phyloP scores from a whole-genome alignment of 1,284 basidiomycete genomes.

The Leccinum fallax region DNA sequence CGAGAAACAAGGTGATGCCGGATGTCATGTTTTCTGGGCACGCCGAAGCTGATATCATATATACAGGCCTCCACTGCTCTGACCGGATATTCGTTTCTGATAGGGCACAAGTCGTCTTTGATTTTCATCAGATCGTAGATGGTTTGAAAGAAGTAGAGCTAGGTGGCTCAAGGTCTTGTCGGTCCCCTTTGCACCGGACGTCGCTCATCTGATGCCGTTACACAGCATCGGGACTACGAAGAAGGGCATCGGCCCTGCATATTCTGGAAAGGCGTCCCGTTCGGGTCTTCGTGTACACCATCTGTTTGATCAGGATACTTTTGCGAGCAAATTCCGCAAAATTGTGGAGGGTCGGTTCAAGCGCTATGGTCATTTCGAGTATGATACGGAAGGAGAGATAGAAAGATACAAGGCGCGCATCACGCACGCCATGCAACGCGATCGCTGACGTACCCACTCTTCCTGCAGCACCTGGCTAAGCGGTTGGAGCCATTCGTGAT shows the following conservation, averaged over 20 bases:
- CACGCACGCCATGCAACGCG: not conserved
- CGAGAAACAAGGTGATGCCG: constrained; percentile 74
- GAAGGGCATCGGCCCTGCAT: constrained; percentile 98
- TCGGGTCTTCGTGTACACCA: constrained; percentile 97
- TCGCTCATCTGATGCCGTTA: constrained; percentile 6
- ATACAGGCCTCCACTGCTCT: constrained; percentile 81
- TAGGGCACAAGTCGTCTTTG: constrained; percentile 95
- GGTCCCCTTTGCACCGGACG: constrained; percentile 1
- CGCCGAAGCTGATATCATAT: not conserved
- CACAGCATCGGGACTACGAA: constrained; percentile 94
- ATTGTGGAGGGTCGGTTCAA: constrained; percentile 98
- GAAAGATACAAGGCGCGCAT: constrained; percentile 78
- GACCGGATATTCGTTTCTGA: constrained; percentile 92
- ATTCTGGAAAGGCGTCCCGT: constrained; percentile 96
- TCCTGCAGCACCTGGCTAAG: constrained; percentile 73
- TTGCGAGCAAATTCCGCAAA: constrained; percentile 92
- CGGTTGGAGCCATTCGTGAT: constrained; percentile 88
- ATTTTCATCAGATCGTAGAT: constrained; percentile 99
- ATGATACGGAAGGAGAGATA: constrained; percentile 98
- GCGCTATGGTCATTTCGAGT: constrained; percentile 97
- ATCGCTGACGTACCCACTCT: not conserved
- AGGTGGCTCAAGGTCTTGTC: constrained; percentile 72
- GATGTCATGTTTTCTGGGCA: not conserved
- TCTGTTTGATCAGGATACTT: constrained; percentile 87
- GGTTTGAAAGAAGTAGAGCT: constrained; percentile 98